These are phyloP conservation scores for Hanseniaspora lachancei DNA, from an alignment of 805 yeast genomes.

Conservation along the genomic window DNA sequence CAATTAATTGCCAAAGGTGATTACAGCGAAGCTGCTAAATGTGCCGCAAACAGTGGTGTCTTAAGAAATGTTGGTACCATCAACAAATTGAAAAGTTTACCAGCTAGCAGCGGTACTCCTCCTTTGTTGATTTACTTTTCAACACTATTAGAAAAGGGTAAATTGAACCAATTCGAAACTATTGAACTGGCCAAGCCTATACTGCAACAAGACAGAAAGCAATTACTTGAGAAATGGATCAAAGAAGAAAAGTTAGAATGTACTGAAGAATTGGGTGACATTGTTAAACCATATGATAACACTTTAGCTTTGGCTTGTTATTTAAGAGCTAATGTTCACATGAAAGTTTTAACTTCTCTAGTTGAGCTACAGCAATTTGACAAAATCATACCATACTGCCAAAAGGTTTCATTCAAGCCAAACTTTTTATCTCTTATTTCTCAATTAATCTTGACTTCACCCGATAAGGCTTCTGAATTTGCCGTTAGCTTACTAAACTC, in stretches of 20 bases:
- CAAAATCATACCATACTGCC: slow-evolving; percentile 86
- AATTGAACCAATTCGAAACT: slow-evolving; percentile 83
- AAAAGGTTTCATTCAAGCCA: slow-evolving; percentile 77
- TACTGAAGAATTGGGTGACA: slow-evolving; percentile 96
- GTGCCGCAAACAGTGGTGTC: slow-evolving; percentile 89
- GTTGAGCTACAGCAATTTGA: slow-evolving; percentile 96
- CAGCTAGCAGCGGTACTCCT: slow-evolving; percentile 78
- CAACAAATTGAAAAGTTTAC: slow-evolving; percentile 77
- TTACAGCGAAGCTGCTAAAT: slow-evolving; percentile 84
- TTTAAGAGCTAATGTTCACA: slow-evolving; percentile 65
- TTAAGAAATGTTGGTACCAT: slow-evolving; percentile 91
- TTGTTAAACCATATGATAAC: slow-evolving; percentile 76
- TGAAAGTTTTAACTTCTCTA: slow-evolving; percentile 79
- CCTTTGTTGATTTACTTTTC: slow-evolving; percentile 90
- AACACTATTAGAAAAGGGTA: slow-evolving; percentile 80
- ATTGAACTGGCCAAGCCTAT: slow-evolving; percentile 92
- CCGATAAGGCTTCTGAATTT: slow-evolving; percentile 97
- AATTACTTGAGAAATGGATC: slow-evolving; percentile 89
- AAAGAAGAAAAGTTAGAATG: slow-evolving; percentile 86
- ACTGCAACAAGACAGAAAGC: slow-evolving; percentile 86
- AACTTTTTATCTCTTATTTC: slow-evolving; percentile 83
- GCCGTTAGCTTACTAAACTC: slow-evolving; percentile 69
- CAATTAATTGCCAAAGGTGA: slow-evolving; percentile 71
- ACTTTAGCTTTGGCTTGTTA: slow-evolving; percentile 84
- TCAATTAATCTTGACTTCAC: slow-evolving; percentile 77